A percentile compares a stretch with the other conserved stretches of the same genome.
Conservation (phyloP, 2,329 filamentous ascomycete species). For the Penicillium sp. region DNA sequence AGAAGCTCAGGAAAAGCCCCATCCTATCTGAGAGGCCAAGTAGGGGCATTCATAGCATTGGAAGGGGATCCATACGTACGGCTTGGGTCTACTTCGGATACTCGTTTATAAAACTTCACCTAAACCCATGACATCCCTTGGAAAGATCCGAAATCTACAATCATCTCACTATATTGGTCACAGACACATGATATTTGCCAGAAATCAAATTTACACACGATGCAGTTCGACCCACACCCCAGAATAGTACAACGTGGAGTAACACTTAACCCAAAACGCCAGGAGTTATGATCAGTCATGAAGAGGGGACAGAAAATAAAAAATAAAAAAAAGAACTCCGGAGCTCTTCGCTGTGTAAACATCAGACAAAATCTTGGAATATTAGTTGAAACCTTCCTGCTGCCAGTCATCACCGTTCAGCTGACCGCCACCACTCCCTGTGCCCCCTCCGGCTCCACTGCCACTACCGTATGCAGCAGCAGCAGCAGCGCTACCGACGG, state of each 20-base stretch:
- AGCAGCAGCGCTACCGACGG: conserved; percentile 36
- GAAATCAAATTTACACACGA: conserved; percentile 5
- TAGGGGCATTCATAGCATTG: background rate
- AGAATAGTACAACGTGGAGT: background rate
- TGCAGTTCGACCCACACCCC: background rate
- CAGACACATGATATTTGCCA: conserved; percentile 5
- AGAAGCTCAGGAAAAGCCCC: background rate
- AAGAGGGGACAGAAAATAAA: background rate
- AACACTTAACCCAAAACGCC: conserved; percentile 9
- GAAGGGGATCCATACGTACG: background rate
- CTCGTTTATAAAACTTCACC: background rate
- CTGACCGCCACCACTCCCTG: conserved; percentile 25
- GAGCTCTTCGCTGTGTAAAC: conserved; percentile 14
- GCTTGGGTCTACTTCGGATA: background rate
- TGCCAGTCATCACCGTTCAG: conserved; percentile 52
- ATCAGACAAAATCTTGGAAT: conserved; percentile 3
- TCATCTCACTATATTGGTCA: background rate
- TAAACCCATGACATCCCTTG: background rate
- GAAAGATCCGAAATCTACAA: background rate
- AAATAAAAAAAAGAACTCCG: conserved; percentile 12
- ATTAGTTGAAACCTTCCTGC: conserved; percentile 49
- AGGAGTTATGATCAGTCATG: conserved; percentile 5
- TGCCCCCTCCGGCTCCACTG: conserved; percentile 13
- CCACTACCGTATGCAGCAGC: conserved; percentile 31
- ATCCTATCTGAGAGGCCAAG: background rate